These are phyloP conservation scores for Corymbia citriodora DNA, from an alignment of 441 rosid species.

Conservation along the genomic window DNA sequence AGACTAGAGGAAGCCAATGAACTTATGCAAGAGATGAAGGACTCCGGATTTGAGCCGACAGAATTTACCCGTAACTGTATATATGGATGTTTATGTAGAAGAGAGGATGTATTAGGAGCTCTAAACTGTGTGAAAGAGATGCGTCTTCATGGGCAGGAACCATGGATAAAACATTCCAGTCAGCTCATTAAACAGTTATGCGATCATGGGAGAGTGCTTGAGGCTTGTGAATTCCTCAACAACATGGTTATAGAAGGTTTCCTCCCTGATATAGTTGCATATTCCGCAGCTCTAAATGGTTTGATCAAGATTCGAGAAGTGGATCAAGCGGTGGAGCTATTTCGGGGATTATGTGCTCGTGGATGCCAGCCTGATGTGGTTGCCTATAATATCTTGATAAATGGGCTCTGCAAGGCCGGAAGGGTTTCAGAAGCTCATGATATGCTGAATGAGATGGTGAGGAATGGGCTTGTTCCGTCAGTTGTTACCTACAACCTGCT, in stretches of 20 bases:
- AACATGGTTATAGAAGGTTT: slow-evolving; percentile 71
- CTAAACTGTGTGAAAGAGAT: slow-evolving; percentile 50
- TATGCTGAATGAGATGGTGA: slow-evolving; percentile 60
- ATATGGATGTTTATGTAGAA: slow-evolving; percentile 66
- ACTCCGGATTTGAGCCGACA: slow-evolving; percentile 52
- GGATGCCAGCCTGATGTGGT: slow-evolving; percentile 73
- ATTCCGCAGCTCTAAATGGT: slow-evolving; percentile 72
- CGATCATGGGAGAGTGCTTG: slow-evolving; percentile 42
- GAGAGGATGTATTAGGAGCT: slow-evolving; percentile 52
- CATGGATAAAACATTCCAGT: slow-evolving; percentile 79
- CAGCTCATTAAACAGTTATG: slow-evolving; percentile 55
- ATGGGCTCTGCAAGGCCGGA: slow-evolving; percentile 57
- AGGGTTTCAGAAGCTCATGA: slow-evolving; percentile 57
- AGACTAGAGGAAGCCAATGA: slow-evolving; percentile 60
- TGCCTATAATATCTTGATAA: slow-evolving; percentile 70
- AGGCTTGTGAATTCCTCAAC: slow-evolving; percentile 60
- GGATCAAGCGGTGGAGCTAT: slow-evolving; percentile 63
- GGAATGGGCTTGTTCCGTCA: slow-evolving; percentile 65
- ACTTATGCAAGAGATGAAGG: slow-evolving; percentile 58
- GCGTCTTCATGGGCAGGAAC: slow-evolving; percentile 70
- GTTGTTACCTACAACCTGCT: slow-evolving; percentile 62
- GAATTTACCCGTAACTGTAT: slow-evolving; percentile 62
- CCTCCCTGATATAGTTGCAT: slow-evolving; percentile 60
- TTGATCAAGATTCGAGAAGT: slow-evolving; percentile 46
- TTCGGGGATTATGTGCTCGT: slow-evolving; percentile 38